Base-by-base conservation (phyloP, 2,329 filamentous ascomycete genomes). In the Paecilomyces dactylethromorphus region DNA sequence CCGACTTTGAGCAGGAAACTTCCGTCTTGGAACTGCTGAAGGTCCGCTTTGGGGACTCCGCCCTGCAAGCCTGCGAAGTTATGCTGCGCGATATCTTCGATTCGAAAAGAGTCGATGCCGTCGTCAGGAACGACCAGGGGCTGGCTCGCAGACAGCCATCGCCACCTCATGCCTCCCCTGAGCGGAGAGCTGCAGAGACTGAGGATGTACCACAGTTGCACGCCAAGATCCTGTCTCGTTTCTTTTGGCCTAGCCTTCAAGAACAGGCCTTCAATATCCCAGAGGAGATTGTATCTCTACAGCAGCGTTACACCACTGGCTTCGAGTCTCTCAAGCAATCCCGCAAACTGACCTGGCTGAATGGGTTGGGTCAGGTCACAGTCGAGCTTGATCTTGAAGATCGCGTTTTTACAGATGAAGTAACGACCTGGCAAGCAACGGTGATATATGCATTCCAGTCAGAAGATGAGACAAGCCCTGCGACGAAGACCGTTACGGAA, bases 51-150 rank as follows among this genome's bases (percentile, higher is more conserved):
- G 93, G 93, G 24, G 91, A 97, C 64, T 82, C 84, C 29, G 87
- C 91, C 15, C 79, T 99, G 53, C 94, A 97, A 71, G 90, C 90
- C 54, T 97, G 92, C 73, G 93, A 99, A 70, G 94, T 99, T 67
- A 99, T 99, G 94, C 84, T 99, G 59, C 90, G 89, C 63, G 94
- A 99, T 71, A 89, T 97, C 35, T 84, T 89, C 64, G 92, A 97
- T 68, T 96, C 92, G 1, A 82, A 83, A 61, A 83, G 85, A 50
- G 84, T 95, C 60, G 90, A 97, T 69, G 77, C 80, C 7, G 78
- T 82, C 12, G 85, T 96, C 53, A 80, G 85, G 50, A 82, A 80
- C 58, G 78, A 78, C 45, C 76, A 81, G 68, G 70, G 74, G 7
- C 67, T 80, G 26, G 68, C 61, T 59, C 66, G 54, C 55, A 66